Evolutionary conservation across 2,329 filamentous ascomycete species (phyloP).

Genomic region (Ceratocystis alfenasii): DNA sequence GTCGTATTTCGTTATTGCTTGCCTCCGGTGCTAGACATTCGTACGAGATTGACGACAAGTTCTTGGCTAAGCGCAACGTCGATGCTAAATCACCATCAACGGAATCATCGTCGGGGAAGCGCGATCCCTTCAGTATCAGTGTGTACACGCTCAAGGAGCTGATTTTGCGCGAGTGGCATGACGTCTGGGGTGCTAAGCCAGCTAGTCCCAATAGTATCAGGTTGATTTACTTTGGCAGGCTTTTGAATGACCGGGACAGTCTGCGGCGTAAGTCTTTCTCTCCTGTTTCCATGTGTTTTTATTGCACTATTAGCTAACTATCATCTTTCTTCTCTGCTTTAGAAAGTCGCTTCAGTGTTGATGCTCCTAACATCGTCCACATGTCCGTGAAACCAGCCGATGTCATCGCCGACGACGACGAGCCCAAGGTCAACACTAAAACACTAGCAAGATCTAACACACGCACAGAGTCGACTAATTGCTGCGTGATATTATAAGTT

Average conservation of each 20-base stretch:
- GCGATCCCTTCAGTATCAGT: conserved; percentile 79
- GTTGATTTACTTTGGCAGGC: conserved; percentile 80
- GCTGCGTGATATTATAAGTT: conserved; percentile 42
- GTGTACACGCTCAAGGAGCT: conserved; percentile 90
- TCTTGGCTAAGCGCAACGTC: conserved; percentile 69
- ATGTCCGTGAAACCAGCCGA: conserved; percentile 87
- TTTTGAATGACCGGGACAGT: conserved; percentile 77
- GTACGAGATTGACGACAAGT: conserved; percentile 79
- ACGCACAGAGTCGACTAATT: conserved; percentile 34
- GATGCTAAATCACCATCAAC: conserved; percentile 50
- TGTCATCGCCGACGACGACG: conserved; percentile 66
- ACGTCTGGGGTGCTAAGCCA: conserved; percentile 80
- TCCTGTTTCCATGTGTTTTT: neutral
- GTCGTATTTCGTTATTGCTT: conserved; percentile 72
- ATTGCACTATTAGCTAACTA: neutral
- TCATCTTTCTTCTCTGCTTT: conserved; percentile 12
- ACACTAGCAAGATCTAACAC: conserved; percentile 32
- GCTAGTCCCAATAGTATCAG: conserved; percentile 80
- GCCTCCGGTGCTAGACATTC: conserved; percentile 74
- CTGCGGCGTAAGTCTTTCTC: conserved; percentile 56
- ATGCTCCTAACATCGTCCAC: conserved; percentile 75
- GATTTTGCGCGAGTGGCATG: conserved; percentile 84
- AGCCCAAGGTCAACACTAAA: conserved; percentile 55
- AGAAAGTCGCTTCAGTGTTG: conserved; percentile 70
- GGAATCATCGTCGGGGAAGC: conserved; percentile 33